These are phyloP conservation scores for Aquilaria malaccensis DNA, from an alignment of 345 rosid genomes.

Conservation along the genomic window DNA sequence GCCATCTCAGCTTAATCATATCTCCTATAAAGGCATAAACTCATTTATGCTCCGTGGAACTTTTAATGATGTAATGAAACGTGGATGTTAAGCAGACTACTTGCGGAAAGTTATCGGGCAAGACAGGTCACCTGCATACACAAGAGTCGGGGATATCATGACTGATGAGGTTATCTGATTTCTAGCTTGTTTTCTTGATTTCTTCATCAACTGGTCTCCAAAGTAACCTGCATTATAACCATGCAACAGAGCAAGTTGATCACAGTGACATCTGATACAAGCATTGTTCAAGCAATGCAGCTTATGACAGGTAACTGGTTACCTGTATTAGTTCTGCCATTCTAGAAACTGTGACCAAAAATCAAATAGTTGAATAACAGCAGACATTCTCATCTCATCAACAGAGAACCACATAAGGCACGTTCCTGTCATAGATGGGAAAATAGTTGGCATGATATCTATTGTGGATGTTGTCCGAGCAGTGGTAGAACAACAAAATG, in stretches of 20 bases:
- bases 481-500: slow-evolving; percentile 76
- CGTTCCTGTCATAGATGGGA: slow-evolving; percentile 76
- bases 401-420: slow-evolving; percentile 73
- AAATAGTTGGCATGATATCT: slow-evolving; percentile 78
- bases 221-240: not conserved
- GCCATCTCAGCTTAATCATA: too few species aligned
- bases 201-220: not conserved
- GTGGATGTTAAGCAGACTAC: slow-evolving; percentile 48
- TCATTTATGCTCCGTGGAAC: not conserved
- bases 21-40: too few species aligned
- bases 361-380: not conserved
- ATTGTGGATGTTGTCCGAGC: slow-evolving; percentile 75
- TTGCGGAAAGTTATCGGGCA: slow-evolving; percentile 61
- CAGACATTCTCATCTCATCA: not conserved
- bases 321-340: not conserved
- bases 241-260: slow-evolving; percentile 47
- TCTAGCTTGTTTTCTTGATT: not conserved
- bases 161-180: slow-evolving; percentile 47
- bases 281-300: slow-evolving; percentile 71
- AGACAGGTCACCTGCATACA: slow-evolving; percentile 57
- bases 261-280: slow-evolving; percentile 63
- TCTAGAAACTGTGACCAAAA: not conserved
- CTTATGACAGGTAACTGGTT: slow-evolving; percentile 70
- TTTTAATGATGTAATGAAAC: slow-evolving; percentile 12
- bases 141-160: slow-evolving; percentile 82